These are phyloP conservation scores for Neonectria coccinea DNA, from an alignment of 2,329 filamentous ascomycete species.

Conservation along the genomic window DNA sequence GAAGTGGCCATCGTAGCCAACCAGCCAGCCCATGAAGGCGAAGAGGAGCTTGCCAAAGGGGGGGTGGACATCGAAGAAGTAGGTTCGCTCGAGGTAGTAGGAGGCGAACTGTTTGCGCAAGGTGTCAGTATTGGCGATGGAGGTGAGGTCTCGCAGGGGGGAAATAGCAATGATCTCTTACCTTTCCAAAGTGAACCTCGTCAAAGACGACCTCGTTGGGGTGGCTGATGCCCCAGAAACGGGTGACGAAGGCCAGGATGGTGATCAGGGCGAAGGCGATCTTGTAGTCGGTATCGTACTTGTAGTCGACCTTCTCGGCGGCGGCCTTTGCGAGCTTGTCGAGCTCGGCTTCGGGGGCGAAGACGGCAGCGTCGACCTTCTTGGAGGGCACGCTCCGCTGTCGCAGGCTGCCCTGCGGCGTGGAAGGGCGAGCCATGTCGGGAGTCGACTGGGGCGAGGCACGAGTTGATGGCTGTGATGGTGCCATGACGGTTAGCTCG, in stretches of 20 bases:
- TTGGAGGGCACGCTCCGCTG: conserved; percentile 67
- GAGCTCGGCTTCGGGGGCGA: conserved; percentile 60
- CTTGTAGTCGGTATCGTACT: conserved; percentile 86
- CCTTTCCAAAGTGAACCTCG: conserved; percentile 99
- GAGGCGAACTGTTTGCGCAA: conserved; percentile 69
- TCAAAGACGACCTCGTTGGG: conserved; percentile 98
- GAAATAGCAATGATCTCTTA: conserved; percentile 56
- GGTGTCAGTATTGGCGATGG: conserved; percentile 30
- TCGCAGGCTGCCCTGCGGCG: conserved; percentile 69
- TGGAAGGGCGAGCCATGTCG: conserved; percentile 61
- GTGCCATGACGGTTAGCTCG: conserved; percentile 36
- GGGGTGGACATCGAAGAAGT: conserved; percentile 99
- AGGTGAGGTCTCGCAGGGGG: conserved; percentile 9
- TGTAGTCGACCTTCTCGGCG: conserved; percentile 50
- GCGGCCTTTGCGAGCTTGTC: conserved; percentile 61
- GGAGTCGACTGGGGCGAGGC: conserved; percentile 25
- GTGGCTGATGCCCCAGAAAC: conserved; percentile 96
- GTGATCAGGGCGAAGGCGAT: conserved; percentile 83
- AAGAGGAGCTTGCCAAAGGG: conserved; percentile 98
- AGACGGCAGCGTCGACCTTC: conserved; percentile 55
- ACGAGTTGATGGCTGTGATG: conserved; percentile 27
- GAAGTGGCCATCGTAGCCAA: conserved; percentile 97
- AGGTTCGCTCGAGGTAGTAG: conserved; percentile 93
- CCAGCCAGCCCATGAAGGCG: conserved; percentile 95
- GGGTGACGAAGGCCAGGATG: conserved; percentile 84